Conservation (phyloP, 306 rosid species). For the Adenanthera pavonina region DNA sequence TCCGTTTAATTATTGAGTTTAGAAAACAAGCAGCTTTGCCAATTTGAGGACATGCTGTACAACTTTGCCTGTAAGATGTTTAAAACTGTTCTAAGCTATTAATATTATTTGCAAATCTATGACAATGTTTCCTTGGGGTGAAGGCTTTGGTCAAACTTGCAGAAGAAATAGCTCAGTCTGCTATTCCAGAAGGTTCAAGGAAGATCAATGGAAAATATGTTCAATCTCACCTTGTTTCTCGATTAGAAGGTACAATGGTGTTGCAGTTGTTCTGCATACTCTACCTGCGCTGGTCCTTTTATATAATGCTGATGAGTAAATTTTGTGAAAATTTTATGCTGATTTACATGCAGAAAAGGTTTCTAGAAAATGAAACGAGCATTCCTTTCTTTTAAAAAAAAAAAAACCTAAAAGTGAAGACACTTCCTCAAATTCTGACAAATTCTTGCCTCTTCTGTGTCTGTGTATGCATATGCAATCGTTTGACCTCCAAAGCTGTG, state of each 20-base stretch:
- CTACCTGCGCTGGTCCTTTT: constrained; percentile 5
- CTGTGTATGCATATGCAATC: constrained; percentile 35
- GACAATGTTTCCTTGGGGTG: constrained; percentile 35
- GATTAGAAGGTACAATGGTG: constrained; percentile 68
- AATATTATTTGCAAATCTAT: constrained; percentile 28
- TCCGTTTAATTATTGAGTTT: constrained; percentile 16
- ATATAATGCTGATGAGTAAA: constrained; percentile 20
- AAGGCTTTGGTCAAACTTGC: constrained; percentile 82
- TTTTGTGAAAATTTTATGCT: constrained; percentile 17
- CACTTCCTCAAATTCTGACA: background rate
- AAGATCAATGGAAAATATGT: constrained; percentile 93
- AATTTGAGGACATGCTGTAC: constrained; percentile 7
- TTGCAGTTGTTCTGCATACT: constrained; percentile 28
- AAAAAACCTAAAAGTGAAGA: background rate
- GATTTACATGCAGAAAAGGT: constrained; percentile 15
- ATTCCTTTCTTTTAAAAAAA: background rate
- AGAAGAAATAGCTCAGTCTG: constrained; percentile 77
- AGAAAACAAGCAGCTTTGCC: constrained; percentile 1
- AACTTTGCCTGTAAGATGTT: constrained; percentile 5
- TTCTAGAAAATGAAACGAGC: constrained; percentile 1
- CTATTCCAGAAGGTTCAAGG: constrained; percentile 77
- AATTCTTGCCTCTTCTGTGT: constrained; percentile 27
- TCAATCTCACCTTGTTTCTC: constrained; percentile 83
- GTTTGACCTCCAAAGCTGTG: constrained; percentile 57
- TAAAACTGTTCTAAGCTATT: constrained; percentile 18